Conservation (phyloP, 495 filamentous ascomycete species). For the Aspergillus sclerotiicarbonarius region DNA sequence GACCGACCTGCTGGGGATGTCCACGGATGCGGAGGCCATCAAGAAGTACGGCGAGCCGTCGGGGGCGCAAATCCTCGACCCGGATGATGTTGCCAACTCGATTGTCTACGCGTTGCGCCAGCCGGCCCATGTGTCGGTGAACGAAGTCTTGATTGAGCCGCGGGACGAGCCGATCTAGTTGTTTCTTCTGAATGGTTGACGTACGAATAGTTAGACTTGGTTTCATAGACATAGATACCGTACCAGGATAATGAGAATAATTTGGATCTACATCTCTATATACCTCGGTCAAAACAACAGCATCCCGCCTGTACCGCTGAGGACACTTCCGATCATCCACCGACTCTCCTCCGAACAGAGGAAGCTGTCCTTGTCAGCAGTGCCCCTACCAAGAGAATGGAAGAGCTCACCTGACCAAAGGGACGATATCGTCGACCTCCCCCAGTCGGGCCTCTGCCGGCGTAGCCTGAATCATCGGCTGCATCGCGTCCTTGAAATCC, state of each 20-base stretch:
- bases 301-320: constrained; percentile 10
- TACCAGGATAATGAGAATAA: too few species aligned
- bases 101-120: constrained; percentile 64
- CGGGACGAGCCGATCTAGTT: constrained; percentile 64
- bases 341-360: constrained; percentile 12
- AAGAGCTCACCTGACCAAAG: constrained; percentile 5
- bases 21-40: constrained; percentile 62
- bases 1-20: constrained; percentile 62
- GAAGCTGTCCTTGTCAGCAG: background rate
- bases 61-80: constrained; percentile 61
- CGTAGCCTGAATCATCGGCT: background rate
- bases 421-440: constrained; percentile 18
- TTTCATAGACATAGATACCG: too few species aligned
- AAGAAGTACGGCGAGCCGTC: constrained; percentile 68
- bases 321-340: constrained; percentile 14
- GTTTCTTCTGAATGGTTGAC: too few species aligned
- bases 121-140: constrained; percentile 65
- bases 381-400: too few species aligned
- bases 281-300: too few species aligned
- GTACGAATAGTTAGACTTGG: too few species aligned
- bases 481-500: background rate
- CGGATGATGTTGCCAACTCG: constrained; percentile 60
- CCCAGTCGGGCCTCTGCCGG: constrained; percentile 15
- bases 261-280: too few species aligned
- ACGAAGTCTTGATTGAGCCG: constrained; percentile 70